Evolutionary conservation across 257 asterid species (phyloP).

Genomic region (Gardenia jasminoides): DNA sequence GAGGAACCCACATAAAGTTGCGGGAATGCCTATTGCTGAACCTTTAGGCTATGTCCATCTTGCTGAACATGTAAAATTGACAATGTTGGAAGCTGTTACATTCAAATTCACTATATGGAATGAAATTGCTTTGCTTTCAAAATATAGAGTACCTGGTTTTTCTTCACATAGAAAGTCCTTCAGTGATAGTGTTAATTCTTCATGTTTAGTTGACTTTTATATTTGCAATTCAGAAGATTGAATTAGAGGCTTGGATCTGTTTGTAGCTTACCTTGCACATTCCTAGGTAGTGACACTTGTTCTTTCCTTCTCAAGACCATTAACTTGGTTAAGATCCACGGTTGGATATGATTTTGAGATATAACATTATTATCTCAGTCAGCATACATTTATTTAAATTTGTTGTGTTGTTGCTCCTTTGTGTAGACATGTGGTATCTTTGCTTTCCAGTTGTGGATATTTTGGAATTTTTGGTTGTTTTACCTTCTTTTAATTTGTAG

Average conservation of each 20-base stretch:
- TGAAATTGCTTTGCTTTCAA: background rate
- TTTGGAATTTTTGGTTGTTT: constrained; percentile 6
- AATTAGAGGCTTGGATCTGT: background rate
- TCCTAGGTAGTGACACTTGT: background rate
- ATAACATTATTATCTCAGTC: background rate
- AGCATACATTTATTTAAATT: background rate
- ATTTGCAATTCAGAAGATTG: background rate
- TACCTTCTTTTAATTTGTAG: constrained; percentile 46
- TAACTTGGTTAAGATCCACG: background rate
- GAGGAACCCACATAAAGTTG: background rate
- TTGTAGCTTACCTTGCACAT: background rate
- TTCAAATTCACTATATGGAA: background rate
- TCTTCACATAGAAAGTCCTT: background rate
- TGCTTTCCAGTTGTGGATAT: background rate
- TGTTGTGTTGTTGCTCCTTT: background rate
- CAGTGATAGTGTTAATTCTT: background rate
- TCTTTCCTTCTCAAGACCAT: background rate
- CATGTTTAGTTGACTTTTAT: background rate
- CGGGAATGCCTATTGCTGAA: background rate
- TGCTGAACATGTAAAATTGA: background rate
- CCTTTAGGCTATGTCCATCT: background rate
- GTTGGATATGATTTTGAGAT: background rate
- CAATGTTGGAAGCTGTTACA: background rate
- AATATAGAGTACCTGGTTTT: background rate
- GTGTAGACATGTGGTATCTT: background rate